A percentile compares a stretch with the other conserved stretches of the same genome.
Conservation (phyloP, 306 rosid genomes). For the Prunus mira region DNA sequence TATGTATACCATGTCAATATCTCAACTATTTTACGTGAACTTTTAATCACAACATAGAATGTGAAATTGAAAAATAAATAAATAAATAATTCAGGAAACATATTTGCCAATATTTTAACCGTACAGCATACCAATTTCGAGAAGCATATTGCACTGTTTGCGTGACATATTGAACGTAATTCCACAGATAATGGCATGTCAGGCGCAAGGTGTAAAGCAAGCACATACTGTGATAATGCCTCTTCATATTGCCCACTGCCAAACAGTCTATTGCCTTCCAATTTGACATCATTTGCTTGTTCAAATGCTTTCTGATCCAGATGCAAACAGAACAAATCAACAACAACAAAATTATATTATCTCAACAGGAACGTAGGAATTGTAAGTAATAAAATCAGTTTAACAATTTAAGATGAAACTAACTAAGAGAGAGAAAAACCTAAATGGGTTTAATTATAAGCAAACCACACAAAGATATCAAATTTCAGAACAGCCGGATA, state of each 20-base stretch:
- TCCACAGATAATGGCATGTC: constrained; percentile 69
- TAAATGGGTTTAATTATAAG: not conserved
- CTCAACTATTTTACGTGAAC: not conserved
- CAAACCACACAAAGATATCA: not conserved
- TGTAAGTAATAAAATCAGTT: constrained; percentile 9
- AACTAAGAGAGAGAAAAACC: not conserved
- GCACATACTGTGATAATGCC: constrained; percentile 68
- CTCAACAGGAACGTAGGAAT: not conserved
- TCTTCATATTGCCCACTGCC: constrained; percentile 69
- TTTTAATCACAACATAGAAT: too few species aligned
- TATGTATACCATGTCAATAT: not conserved
- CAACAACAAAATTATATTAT: not conserved
- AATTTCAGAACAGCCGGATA: not conserved
- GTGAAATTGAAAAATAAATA: not conserved
- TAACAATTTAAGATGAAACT: not conserved
- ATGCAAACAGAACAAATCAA: not conserved
- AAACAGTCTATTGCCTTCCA: constrained; percentile 74
- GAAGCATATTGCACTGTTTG: constrained; percentile 72
- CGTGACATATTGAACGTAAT: constrained; percentile 68
- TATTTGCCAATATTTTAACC: not conserved
- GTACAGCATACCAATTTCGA: constrained; percentile 58
- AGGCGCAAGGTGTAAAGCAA: constrained; percentile 60
- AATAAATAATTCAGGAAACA: not conserved
- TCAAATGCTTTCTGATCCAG: constrained; percentile 58
- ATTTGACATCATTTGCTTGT: constrained; percentile 69